These are phyloP conservation scores for Gautieria morchelliformis DNA, from an alignment of 768 basidiomycete species.

Conservation along the genomic window DNA sequence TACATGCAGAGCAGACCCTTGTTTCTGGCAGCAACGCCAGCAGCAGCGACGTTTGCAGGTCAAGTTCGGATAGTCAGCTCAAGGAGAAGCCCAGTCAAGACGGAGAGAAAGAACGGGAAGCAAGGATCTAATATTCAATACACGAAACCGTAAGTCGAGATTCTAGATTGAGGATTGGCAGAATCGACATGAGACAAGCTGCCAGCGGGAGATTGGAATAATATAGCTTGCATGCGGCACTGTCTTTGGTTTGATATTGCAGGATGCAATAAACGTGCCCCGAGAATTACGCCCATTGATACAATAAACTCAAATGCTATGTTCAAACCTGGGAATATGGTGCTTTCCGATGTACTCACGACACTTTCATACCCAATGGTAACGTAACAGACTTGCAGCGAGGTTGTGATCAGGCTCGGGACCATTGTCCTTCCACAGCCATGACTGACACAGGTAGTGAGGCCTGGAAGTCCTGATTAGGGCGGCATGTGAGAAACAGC, in stretches of 20 bases:
- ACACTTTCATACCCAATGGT: not conserved
- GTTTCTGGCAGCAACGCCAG: not conserved
- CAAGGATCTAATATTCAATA: not conserved
- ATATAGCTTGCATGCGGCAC: too few relatives aligned
- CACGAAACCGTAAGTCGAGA: not conserved
- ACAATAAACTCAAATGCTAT: too few relatives aligned
- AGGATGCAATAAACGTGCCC: too few relatives aligned
- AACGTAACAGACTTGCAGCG: not conserved
- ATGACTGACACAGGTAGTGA: conserved; percentile 63
- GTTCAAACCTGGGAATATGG: not conserved
- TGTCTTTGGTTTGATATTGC: too few relatives aligned
- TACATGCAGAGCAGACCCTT: not conserved
- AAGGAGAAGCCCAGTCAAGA: not conserved
- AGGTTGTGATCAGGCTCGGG: conserved; percentile 38
- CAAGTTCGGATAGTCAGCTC: too few relatives aligned
- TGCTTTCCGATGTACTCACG: not conserved
- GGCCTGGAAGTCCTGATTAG: conserved; percentile 29
- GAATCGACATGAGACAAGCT: too few relatives aligned
- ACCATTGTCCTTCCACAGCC: conserved; percentile 55
- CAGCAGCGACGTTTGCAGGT: not conserved
- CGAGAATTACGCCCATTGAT: too few relatives aligned
- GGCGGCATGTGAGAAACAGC: not conserved
- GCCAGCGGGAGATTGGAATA: too few relatives aligned
- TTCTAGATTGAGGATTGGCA: too few relatives aligned
- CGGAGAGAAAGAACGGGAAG: not conserved